Evolutionary conservation across 768 basidiomycete genomes (phyloP).

Genomic region (Lactifluus piperatus): DNA sequence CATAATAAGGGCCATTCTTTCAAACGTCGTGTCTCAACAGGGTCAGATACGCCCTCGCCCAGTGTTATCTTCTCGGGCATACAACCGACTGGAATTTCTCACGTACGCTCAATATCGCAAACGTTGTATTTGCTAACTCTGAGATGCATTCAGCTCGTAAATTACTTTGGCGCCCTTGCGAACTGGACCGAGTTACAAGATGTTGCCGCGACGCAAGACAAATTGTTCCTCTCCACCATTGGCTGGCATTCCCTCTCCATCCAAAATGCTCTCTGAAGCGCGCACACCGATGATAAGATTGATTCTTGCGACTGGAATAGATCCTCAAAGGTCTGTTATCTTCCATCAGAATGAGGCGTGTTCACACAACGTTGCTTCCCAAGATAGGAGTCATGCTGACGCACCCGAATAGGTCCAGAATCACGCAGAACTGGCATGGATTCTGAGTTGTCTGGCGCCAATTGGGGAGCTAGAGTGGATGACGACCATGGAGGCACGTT

Average conservation of each 20-base stretch:
- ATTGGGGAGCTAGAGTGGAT: slow-evolving; percentile 77
- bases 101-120: slow-evolving; percentile 41
- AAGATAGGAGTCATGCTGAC: too few species aligned
- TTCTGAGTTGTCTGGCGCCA: slow-evolving; percentile 79
- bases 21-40: neutral
- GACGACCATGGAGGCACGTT: slow-evolving; percentile 90
- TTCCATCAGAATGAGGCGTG: slow-evolving; percentile 85
- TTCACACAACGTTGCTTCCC: too few species aligned
- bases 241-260: slow-evolving; percentile 87
- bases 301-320: slow-evolving; percentile 77
- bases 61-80: slow-evolving; percentile 80
- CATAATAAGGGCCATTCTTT: neutral
- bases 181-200: slow-evolving; percentile 84
- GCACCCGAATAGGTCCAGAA: slow-evolving; percentile 52
- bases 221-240: slow-evolving; percentile 77
- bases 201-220: slow-evolving; percentile 12
- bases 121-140: neutral
- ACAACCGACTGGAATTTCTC: slow-evolving; percentile 87
- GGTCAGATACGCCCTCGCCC: neutral
- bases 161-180: slow-evolving; percentile 84
- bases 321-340: slow-evolving; percentile 62
- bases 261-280: slow-evolving; percentile 53
- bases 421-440: slow-evolving; percentile 86
- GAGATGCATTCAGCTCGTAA: too few species aligned
- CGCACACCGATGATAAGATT: slow-evolving; percentile 73